These are phyloP conservation scores for Oryza coarctata DNA, from an alignment of 176 grass and related monocot species.

Conservation along the genomic window DNA sequence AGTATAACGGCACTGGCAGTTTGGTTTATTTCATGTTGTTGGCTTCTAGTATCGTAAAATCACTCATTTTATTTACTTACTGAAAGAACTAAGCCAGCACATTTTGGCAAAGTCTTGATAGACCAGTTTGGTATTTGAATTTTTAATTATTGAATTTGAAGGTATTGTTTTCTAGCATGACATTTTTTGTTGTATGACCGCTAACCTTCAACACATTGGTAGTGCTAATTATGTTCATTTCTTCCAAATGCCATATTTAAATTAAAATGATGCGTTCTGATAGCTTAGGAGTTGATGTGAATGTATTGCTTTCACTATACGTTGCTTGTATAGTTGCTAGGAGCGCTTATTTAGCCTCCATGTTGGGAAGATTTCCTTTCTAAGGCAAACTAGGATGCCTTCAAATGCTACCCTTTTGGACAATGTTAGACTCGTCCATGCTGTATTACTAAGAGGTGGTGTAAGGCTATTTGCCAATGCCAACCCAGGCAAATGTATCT, in stretches of 20 bases:
- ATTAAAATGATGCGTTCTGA: not conserved
- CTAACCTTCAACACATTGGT: not conserved
- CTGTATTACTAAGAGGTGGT: not conserved
- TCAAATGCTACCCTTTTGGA: not conserved
- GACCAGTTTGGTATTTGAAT: not conserved
- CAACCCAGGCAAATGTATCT: not conserved
- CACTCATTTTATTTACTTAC: not conserved
- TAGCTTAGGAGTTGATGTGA: not conserved
- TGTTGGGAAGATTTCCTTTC: slow-evolving; percentile 9
- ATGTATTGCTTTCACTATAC: not conserved
- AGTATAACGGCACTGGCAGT: not conserved
- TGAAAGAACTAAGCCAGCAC: not conserved
- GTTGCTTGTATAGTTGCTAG: not conserved
- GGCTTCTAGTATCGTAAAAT: not conserved
- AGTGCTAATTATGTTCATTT: not conserved
- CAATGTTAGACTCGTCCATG: not conserved
- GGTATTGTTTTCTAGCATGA: not conserved
- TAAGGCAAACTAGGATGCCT: not conserved
- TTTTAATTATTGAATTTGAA: not conserved
- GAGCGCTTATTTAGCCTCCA: not conserved
- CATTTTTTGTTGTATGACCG: not conserved
- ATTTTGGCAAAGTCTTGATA: not conserved
- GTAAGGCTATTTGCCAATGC: not conserved
- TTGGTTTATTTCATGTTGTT: slow-evolving; percentile 4
- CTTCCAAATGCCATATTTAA: not conserved